Conservation (phyloP, 495 filamentous ascomycete genomes). For the Delitschia confertaspora region DNA sequence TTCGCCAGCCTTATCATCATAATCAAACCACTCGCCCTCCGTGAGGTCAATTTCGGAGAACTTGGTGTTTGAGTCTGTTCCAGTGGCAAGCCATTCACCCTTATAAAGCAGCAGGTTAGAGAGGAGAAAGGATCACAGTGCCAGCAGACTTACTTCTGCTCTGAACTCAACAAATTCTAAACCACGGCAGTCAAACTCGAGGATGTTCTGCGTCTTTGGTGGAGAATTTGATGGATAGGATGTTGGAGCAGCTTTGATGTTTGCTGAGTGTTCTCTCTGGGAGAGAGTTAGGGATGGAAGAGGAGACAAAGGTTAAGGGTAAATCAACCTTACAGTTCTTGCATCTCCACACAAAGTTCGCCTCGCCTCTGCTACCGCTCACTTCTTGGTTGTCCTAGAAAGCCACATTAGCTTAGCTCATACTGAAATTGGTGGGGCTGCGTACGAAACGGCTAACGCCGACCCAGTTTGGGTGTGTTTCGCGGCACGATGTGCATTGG, state of each 20-base stretch:
- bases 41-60: slow-evolving; percentile 72
- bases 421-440: slow-evolving; percentile 6
- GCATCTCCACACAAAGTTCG: slow-evolving; percentile 97
- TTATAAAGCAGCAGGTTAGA: slow-evolving; percentile 27
- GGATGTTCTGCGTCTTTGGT: slow-evolving; percentile 62
- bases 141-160: slow-evolving; percentile 61
- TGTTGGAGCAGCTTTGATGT: slow-evolving; percentile 61
- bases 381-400: slow-evolving; percentile 73
- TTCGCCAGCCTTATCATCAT: slow-evolving; percentile 64
- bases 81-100: slow-evolving; percentile 85
- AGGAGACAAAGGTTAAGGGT: not conserved
- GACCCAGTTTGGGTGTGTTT: slow-evolving; percentile 81
- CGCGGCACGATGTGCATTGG: slow-evolving; percentile 89
- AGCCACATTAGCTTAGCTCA: slow-evolving; percentile 3
- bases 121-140: not conserved
- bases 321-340: slow-evolving; percentile 54
- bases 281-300: not conserved
- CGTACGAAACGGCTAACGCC: slow-evolving; percentile 82
- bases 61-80: slow-evolving; percentile 63
- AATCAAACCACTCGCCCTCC: slow-evolving; percentile 88
- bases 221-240: slow-evolving; percentile 61
- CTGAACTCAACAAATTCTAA: slow-evolving; percentile 87
- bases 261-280: slow-evolving; percentile 57
- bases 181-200: slow-evolving; percentile 88
- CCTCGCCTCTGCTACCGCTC: slow-evolving; percentile 84